Evolutionary conservation across 192 early-diverging fungal species (phyloP), one percentile per base, ranked within the genome.

Genomic region (Mycoemilia scoparia): DNA sequence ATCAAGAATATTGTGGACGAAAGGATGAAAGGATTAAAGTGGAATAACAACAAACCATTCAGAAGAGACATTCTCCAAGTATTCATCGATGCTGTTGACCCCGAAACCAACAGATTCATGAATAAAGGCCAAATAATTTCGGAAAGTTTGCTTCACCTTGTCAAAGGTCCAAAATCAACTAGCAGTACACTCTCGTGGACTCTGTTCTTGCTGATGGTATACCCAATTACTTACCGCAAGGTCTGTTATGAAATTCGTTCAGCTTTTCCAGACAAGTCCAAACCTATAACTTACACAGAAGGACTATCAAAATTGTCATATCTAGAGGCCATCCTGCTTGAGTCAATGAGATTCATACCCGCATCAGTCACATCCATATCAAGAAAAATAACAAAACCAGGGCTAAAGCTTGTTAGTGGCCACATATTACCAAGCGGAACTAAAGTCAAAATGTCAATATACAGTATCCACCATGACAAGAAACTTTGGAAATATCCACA

Each of bases 101-200:
- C 59, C 11, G 35, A 44, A 43, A 55, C 59, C 25, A 55, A 51
- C 9, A 13, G 23, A 8, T 6, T 29, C 2, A 39, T 62, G 44
- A 48, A 11, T 21, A 49, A 62, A 14, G 16, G 33, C 2, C 49
- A 61, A 24, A 51, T 67, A 23, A 43, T 51, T 9, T 45, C 51
- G 3, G 60, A 67, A 24, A 42, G 39, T 0, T 43, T 53, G 12
- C 24, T 64, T 21, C 60, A 63, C 12, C 42, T 67, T 13, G 32
- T 64, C 1, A 56, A 59, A 0, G 65, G 65, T 1, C 49, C 55
- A 1, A 60, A 67, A 8, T 63, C 65, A 1, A 67, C 65, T 2
- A 40, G 56, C 9, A 22, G 36, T 7, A 54, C 57, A 4, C 34
- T 64, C 13, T 57, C 49, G 0, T 67, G 60, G 65, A 50, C 61